Evolutionary conservation across 2,329 filamentous ascomycete species (phyloP).

Genomic region (Talaromyces amestolkiae): DNA sequence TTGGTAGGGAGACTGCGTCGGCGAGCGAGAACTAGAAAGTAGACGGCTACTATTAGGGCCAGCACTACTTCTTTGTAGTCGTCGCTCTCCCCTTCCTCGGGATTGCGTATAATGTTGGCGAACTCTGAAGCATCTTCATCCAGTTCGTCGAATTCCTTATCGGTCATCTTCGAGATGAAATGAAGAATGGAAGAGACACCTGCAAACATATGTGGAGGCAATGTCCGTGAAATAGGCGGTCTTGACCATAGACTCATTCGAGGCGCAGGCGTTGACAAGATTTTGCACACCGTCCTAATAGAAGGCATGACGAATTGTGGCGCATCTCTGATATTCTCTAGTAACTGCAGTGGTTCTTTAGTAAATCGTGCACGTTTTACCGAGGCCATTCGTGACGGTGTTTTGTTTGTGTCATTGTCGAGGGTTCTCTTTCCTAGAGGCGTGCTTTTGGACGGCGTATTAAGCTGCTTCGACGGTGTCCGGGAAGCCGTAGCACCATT

Average conservation of each 20-base stretch:
- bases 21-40: conserved; percentile 48
- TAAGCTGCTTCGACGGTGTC: conserved; percentile 20
- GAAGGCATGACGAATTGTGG: conserved; percentile 69
- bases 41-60: conserved; percentile 43
- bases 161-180: conserved; percentile 41
- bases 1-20: conserved; percentile 42
- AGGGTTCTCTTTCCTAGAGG: conserved; percentile 30
- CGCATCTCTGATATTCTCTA: conserved; percentile 39
- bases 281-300: conserved; percentile 64
- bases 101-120: conserved; percentile 38
- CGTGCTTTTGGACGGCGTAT: conserved; percentile 31
- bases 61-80: conserved; percentile 41
- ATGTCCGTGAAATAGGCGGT: conserved; percentile 43
- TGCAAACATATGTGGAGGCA: conserved; percentile 71
- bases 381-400: conserved; percentile 35
- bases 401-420: conserved; percentile 39
- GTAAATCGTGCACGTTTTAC: conserved; percentile 22
- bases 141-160: conserved; percentile 48
- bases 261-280: conserved; percentile 55
- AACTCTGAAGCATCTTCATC: conserved; percentile 36
- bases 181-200: conserved; percentile 64
- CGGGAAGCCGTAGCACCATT: conserved; percentile 5
- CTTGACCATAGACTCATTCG: conserved; percentile 37
- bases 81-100: conserved; percentile 45
- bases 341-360: conserved; percentile 22